Conservation (phyloP, 495 filamentous ascomycete species). For the Hyaloscypha hepaticicola region DNA sequence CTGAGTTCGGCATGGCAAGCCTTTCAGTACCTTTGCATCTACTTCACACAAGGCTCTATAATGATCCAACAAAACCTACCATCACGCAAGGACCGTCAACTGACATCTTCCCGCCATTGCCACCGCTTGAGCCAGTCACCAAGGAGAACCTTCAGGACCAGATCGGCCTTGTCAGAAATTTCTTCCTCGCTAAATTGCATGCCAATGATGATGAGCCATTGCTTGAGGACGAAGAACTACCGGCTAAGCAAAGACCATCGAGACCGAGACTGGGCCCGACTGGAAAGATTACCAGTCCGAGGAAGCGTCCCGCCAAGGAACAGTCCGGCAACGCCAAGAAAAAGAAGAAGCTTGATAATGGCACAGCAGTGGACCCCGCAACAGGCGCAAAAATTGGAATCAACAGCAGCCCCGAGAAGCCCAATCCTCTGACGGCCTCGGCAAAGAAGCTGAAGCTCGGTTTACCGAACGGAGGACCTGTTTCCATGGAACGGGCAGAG, state of each 20-base stretch:
- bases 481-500: constrained; percentile 48
- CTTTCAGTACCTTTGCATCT: constrained; percentile 93
- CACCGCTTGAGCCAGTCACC: constrained; percentile 76
- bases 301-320: constrained; percentile 80
- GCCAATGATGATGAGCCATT: constrained; percentile 78
- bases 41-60: constrained; percentile 84
- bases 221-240: constrained; percentile 93
- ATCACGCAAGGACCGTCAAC: constrained; percentile 51
- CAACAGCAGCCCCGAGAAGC: constrained; percentile 42
- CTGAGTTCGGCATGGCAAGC: constrained; percentile 79
- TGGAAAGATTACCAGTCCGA: constrained; percentile 88
- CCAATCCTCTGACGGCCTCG: constrained; percentile 33
- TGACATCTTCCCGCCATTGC: constrained; percentile 67
- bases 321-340: constrained; percentile 72
- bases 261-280: constrained; percentile 91
- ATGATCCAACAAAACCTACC: constrained; percentile 48
- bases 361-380: constrained; percentile 39
- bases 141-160: constrained; percentile 71
- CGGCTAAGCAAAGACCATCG: constrained; percentile 85
- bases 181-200: constrained; percentile 85
- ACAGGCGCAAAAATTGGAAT: constrained; percentile 40
- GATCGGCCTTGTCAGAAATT: constrained; percentile 82
- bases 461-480: constrained; percentile 37
- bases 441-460: constrained; percentile 43
- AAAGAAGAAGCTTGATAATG: constrained; percentile 63